Percentiles rank a stretch among this genome's conserved stretches.
Evolutionary conservation across 192 early-diverging fungal species (phyloP).

Genomic region (Funneliformis mosseae): DNA sequence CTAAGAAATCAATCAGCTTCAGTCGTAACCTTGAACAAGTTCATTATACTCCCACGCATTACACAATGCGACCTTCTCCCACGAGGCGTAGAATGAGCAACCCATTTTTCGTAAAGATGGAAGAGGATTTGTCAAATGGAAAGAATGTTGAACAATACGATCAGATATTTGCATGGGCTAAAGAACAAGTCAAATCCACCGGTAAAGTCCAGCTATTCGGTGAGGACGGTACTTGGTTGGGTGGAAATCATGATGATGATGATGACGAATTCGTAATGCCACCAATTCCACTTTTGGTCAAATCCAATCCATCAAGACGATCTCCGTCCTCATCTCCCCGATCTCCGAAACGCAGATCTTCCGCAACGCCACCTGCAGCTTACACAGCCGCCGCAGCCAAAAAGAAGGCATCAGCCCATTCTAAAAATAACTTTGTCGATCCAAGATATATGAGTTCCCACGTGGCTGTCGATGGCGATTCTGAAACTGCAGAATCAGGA

Average conservation of each 20-base stretch:
- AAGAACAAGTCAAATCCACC: slow-evolving; percentile 25
- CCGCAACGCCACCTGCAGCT: neutral
- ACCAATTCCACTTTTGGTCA: neutral
- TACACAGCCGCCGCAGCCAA: neutral
- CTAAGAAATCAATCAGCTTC: slow-evolving; percentile 28
- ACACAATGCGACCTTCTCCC: neutral
- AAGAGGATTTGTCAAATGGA: neutral
- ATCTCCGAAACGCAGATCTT: neutral
- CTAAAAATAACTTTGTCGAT: neutral
- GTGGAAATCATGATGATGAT: neutral
- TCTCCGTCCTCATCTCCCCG: neutral
- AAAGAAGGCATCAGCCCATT: neutral
- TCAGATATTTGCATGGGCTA: slow-evolving; percentile 28
- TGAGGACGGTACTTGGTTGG: slow-evolving; percentile 15
- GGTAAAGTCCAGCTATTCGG: slow-evolving; percentile 17
- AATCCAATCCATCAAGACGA: neutral
- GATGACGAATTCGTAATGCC: slow-evolving; percentile 8
- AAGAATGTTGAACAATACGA: neutral
- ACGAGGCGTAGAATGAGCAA: neutral
- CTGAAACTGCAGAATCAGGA: slow-evolving; percentile 10
- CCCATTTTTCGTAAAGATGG: neutral
- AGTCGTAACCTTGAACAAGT: slow-evolving; percentile 28
- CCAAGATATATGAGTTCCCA: neutral
- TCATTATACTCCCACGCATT: slow-evolving; percentile 33
- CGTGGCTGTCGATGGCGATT: neutral